Evolutionary conservation across 345 rosid species (phyloP).

Genomic region (Salix udensis): DNA sequence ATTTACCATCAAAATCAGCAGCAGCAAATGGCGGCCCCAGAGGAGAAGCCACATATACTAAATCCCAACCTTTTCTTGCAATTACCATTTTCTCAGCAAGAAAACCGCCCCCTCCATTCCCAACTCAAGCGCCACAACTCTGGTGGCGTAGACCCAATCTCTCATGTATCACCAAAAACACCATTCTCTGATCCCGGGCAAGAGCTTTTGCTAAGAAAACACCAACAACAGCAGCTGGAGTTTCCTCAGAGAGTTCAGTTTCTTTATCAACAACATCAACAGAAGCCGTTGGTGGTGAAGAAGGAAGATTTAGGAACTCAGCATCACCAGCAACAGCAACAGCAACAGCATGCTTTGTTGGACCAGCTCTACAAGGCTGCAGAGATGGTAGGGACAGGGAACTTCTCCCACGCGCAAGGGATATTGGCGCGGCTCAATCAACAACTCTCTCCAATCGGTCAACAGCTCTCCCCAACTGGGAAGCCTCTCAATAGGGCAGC

Average conservation of each 20-base stretch:
- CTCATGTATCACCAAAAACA: constrained; percentile 24
- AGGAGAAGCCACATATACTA: constrained; percentile 37
- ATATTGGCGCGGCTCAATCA: constrained; percentile 99
- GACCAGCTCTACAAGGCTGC: constrained; percentile 55
- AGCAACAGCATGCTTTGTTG: constrained; percentile 31
- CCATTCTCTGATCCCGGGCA: constrained; percentile 35
- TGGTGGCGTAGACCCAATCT: constrained; percentile 27
- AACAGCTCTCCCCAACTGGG: constrained; percentile 62
- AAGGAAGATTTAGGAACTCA: constrained; percentile 24
- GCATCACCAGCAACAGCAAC: constrained; percentile 22
- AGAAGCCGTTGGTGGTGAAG: constrained; percentile 30
- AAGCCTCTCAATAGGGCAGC: constrained; percentile 54
- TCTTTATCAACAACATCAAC: constrained; percentile 33
- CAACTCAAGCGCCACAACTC: constrained; percentile 43
- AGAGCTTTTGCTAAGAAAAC: constrained; percentile 30
- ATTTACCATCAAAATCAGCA: constrained; percentile 26
- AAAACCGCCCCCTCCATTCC: constrained; percentile 35
- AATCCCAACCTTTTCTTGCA: constrained; percentile 37
- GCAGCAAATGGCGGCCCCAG: constrained; percentile 28
- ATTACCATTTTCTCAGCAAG: constrained; percentile 22
- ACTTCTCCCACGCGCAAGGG: constrained; percentile 89
- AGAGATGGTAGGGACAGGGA: constrained; percentile 52
- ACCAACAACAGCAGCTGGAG: constrained; percentile 27
- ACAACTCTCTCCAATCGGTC: constrained; percentile 62
- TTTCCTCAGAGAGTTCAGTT: constrained; percentile 36